These are phyloP conservation scores for Debaryomyces coudertii DNA, from an alignment of 1,139 yeast species.

Conservation along the genomic window DNA sequence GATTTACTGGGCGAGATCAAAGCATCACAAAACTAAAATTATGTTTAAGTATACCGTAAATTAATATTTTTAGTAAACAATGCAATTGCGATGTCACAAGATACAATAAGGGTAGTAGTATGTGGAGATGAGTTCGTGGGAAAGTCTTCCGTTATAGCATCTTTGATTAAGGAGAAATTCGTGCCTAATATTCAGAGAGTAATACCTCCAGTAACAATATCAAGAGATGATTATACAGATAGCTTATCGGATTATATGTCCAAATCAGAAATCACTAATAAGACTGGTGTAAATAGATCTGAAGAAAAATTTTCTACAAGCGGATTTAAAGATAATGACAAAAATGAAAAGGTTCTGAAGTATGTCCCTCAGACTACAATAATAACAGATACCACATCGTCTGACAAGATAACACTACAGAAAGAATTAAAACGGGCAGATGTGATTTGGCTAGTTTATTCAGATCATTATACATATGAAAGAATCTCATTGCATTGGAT, in stretches of 20 bases:
- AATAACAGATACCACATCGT: slow-evolving; percentile 76
- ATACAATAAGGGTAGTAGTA: slow-evolving; percentile 72
- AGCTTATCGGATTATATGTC: slow-evolving; percentile 28
- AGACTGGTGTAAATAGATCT: slow-evolving; percentile 5
- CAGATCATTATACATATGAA: slow-evolving; percentile 94
- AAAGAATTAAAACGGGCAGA: slow-evolving; percentile 82
- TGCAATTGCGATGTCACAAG: slow-evolving; percentile 38
- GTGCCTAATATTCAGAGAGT: slow-evolving; percentile 75
- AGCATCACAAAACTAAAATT: slow-evolving; percentile 3
- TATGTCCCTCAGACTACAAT: slow-evolving; percentile 71
- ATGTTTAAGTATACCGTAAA: neutral
- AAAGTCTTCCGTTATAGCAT: slow-evolving; percentile 73
- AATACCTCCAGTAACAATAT: slow-evolving; percentile 79
- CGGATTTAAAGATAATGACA: slow-evolving; percentile 13
- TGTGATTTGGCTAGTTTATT: slow-evolving; percentile 89
- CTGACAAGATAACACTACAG: slow-evolving; percentile 63
- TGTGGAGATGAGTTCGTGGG: slow-evolving; percentile 98
- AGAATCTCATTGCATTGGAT: slow-evolving; percentile 91
- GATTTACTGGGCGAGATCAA: slow-evolving; percentile 8
- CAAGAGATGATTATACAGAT: slow-evolving; percentile 42
- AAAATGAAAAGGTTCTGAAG: slow-evolving; percentile 27
- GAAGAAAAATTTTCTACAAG: neutral
- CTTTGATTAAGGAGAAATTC: slow-evolving; percentile 78
- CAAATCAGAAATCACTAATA: neutral
- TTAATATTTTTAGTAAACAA: neutral